Evolutionary conservation across 1,284 basidiomycete genomes (phyloP), one percentile per base, ranked within the genome.

Genomic region (Trichosporon inkin): DNA sequence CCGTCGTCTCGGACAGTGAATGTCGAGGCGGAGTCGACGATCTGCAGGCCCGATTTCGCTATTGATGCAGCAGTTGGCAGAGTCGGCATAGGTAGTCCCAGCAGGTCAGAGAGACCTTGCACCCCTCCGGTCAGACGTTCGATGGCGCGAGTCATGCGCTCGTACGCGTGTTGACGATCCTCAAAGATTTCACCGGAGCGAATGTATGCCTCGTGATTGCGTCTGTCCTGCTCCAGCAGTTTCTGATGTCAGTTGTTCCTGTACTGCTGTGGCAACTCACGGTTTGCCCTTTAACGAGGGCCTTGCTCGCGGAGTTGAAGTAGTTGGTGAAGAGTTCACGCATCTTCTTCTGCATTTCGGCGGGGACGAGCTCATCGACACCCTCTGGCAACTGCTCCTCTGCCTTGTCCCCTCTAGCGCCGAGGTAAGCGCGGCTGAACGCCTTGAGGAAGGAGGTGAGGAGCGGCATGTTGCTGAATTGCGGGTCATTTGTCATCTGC

Each of bases 111-210:
- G 19, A 99, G 82, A 47, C 90, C 86, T 76, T 93, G 90, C 58
- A 92, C 92, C 65, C 86, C 90, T 13, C 87, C 81, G 49, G 92
- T 84, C 16, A 97, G 80, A 62, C 93, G 91, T 78, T 99, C 95
- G 69, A 97, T 96, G 36, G 86, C 85, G 75, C 91, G 93, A 13
- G 92, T 92, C 89, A 97, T 94, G 79, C 92, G 94, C 80, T 99
- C 96, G 75, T 98, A 99, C 13, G 89, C 90, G 77, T 99, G 93
- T 75, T 98, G 93, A 17, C 96, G 86, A 77, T 99, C 96, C 74
- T 99, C 96, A 68, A 99, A 99, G 66, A 99, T 97, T 79, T 99
- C 94, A 22, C 95, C 95, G 0, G 92, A 97, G 38, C 92, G 89
- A 70, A 99, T 98, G 75, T 99, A 99, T 60, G 95, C 96, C 80